Conservation (phyloP, 2,329 filamentous ascomycete species). For the Ascosphaera apis region DNA sequence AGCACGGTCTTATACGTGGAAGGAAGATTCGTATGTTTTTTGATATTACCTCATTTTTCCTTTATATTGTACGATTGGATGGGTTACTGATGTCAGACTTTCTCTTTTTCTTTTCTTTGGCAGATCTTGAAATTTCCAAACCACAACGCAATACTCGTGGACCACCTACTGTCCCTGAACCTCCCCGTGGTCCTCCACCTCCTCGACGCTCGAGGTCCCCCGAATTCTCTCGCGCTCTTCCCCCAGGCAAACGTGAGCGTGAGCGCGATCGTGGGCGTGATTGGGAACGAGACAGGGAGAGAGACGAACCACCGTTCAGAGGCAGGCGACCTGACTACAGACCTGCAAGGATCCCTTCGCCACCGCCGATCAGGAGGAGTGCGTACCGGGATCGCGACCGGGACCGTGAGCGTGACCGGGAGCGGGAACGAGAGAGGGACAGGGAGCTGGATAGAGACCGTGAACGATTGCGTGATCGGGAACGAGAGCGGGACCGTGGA, state of each 20-base stretch:
- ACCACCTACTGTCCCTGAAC: not conserved
- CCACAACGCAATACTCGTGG: constrained; percentile 58
- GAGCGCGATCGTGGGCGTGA: not conserved
- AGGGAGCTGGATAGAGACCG: constrained; percentile 10
- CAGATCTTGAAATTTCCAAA: constrained; percentile 77
- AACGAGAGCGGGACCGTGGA: constrained; percentile 11
- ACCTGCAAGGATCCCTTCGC: constrained; percentile 35
- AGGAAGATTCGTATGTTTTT: constrained; percentile 72
- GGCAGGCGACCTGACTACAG: constrained; percentile 43
- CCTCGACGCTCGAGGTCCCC: constrained; percentile 40
- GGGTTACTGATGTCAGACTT: constrained; percentile 1
- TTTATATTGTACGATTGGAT: not conserved
- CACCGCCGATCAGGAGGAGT: constrained; percentile 34
- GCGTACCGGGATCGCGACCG: constrained; percentile 14
- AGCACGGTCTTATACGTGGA: constrained; percentile 64
- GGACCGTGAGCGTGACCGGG: not conserved
- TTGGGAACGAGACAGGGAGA: not conserved
- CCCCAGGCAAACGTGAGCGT: constrained; percentile 17
- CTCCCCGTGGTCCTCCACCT: constrained; percentile 9
- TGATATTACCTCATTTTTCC: too few species aligned
- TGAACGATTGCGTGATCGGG: constrained; percentile 4
- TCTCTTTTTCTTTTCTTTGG: not conserved
- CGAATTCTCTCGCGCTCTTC: constrained; percentile 10
- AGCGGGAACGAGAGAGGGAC: not conserved
- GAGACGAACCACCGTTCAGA: constrained; percentile 17